Evolutionary conservation across 208 protist species (phyloP).

Genomic region (Trypanosoma caninum): DNA sequence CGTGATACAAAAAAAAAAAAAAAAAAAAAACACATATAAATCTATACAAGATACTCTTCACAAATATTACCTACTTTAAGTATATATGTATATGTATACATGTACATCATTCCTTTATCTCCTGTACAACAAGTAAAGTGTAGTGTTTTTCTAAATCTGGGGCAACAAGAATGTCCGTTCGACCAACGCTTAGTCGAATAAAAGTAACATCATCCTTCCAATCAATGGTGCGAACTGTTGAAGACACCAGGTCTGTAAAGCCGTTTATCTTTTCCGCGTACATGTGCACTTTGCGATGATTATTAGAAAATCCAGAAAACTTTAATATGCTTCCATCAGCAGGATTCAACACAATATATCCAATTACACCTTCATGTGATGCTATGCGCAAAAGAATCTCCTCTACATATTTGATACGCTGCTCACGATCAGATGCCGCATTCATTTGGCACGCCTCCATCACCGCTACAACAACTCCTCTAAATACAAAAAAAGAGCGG

Average conservation of each 20-base stretch:
- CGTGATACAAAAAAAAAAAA: neutral
- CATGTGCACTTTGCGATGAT: conserved; percentile 32
- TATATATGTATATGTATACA: conserved; percentile 5
- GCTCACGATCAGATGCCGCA: conserved; percentile 41
- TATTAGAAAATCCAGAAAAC: conserved; percentile 54
- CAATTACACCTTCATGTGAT: conserved; percentile 69
- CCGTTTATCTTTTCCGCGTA: conserved; percentile 65
- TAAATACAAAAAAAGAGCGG: too few species aligned
- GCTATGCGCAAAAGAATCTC: conserved; percentile 68
- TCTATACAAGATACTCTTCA: neutral
- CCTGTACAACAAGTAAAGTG: conserved; percentile 74
- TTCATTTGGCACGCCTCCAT: conserved; percentile 27
- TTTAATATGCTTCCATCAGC: conserved; percentile 50
- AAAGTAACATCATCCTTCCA: conserved; percentile 79
- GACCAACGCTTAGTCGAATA: conserved; percentile 62
- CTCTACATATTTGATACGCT: conserved; percentile 59
- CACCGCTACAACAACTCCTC: neutral
- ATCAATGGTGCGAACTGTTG: conserved; percentile 75
- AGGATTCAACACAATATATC: conserved; percentile 77
- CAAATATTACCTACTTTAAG: neutral
- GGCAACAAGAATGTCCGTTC: conserved; percentile 71
- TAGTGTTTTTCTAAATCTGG: conserved; percentile 78
- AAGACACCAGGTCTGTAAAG: conserved; percentile 62
- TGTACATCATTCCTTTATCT: conserved; percentile 27
- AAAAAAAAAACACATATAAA: too few species aligned